Evolutionary conservation across 495 filamentous ascomycete genomes (phyloP).

Genomic region (Tuber umbilicatum): DNA sequence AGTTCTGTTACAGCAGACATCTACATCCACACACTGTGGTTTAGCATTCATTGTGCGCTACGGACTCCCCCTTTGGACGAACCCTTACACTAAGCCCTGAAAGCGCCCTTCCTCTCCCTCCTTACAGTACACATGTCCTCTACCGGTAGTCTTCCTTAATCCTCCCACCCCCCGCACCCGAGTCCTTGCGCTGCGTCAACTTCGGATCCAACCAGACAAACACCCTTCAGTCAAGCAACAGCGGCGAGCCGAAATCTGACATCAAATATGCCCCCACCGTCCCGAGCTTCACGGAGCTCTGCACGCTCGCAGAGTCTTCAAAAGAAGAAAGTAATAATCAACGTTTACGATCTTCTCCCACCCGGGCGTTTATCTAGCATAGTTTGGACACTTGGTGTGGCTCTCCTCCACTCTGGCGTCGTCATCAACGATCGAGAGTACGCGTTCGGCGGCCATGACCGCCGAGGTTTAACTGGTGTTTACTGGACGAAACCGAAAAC

Average conservation of each 20-base stretch:
- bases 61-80: background rate
- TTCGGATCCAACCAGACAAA: background rate
- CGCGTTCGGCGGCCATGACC: constrained; percentile 73
- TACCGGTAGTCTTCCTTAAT: background rate
- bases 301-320: constrained; percentile 49
- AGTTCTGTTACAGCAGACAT: background rate
- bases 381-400: constrained; percentile 65
- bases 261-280: constrained; percentile 41
- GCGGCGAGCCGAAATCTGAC: background rate
- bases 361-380: constrained; percentile 61
- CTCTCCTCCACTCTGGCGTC: constrained; percentile 70
- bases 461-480: constrained; percentile 60
- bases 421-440: constrained; percentile 72
- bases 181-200: background rate
- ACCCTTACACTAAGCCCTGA: background rate
- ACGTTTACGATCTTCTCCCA: constrained; percentile 72
- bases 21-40: background rate
- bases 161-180: background rate
- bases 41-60: background rate
- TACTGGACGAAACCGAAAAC: constrained; percentile 66
- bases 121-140: background rate
- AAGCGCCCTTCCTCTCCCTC: background rate
- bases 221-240: background rate
- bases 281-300: constrained; percentile 16
- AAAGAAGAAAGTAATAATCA: constrained; percentile 67